These are phyloP conservation scores for Pleurozium schreberi DNA, from an alignment of 225 moss, liverwort and hornwort genomes.

Conservation along the genomic window DNA sequence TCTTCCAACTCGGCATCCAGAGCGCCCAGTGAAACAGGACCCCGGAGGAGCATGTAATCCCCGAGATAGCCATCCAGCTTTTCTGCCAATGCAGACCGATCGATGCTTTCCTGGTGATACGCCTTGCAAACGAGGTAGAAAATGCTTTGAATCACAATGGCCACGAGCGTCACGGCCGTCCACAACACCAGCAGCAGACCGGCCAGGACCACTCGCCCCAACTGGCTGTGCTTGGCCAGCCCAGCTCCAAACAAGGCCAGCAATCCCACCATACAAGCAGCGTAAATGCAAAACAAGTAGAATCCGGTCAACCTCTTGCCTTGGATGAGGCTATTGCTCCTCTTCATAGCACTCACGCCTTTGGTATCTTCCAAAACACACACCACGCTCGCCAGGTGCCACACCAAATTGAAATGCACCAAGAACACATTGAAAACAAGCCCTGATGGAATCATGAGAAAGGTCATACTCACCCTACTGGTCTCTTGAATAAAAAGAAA, in stretches of 20 bases:
- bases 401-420: conserved; percentile 54
- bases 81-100: conserved; percentile 58
- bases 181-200: conserved; percentile 38
- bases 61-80: conserved; percentile 76
- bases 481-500: conserved; percentile 5
- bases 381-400: conserved; percentile 71
- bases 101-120: conserved; percentile 65
- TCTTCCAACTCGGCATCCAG: conserved; percentile 52
- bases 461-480: conserved; percentile 6
- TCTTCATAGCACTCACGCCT: conserved; percentile 69
- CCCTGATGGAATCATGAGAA: neutral
- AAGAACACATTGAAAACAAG: conserved; percentile 20
- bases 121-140: conserved; percentile 82
- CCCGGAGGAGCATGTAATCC: conserved; percentile 62
- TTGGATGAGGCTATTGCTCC: conserved; percentile 45
- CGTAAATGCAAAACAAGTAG: conserved; percentile 26
- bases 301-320: conserved; percentile 49
- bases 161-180: conserved; percentile 45
- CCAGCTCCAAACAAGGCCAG: conserved; percentile 17
- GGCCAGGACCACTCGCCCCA: conserved; percentile 20
- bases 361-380: conserved; percentile 72
- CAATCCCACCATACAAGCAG: conserved; percentile 16
- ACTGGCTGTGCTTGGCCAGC: conserved; percentile 12
- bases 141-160: conserved; percentile 64
- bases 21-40: conserved; percentile 36